Conservation (phyloP, 805 yeast species). For the Ogataea parapolymorpha region DNA sequence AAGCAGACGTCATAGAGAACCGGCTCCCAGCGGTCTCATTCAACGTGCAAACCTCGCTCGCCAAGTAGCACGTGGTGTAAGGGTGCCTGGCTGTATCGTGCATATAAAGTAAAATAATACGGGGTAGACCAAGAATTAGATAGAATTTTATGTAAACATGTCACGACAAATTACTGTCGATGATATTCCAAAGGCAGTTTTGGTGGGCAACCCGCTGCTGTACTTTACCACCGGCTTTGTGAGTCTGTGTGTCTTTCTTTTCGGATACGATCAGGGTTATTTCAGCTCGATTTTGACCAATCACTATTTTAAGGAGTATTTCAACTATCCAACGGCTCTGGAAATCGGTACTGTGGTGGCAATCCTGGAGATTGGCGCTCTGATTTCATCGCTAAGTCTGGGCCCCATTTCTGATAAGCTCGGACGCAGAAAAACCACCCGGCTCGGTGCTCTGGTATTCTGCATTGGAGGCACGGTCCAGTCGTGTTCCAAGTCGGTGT, state of each 20-base stretch:
- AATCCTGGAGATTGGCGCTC: conserved; percentile 83
- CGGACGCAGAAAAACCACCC: conserved; percentile 76
- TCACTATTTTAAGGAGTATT: conserved; percentile 63
- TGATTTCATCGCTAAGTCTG: conserved; percentile 72
- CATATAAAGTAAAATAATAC: neutral
- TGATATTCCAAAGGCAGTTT: conserved; percentile 26
- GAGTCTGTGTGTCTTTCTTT: conserved; percentile 59
- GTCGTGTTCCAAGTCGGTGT: conserved; percentile 53
- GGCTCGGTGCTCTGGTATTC: conserved; percentile 75
- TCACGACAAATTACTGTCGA: conserved; percentile 21
- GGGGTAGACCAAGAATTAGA: conserved; percentile 7
- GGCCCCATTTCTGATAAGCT: conserved; percentile 70
- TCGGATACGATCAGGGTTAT: conserved; percentile 87
- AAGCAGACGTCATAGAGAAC: conserved; percentile 50
- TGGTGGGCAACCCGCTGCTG: conserved; percentile 33
- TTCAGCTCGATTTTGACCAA: conserved; percentile 85
- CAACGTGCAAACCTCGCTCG: conserved; percentile 54
- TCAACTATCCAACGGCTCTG: conserved; percentile 68
- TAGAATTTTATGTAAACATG: conserved; percentile 7
- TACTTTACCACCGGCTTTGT: conserved; percentile 56
- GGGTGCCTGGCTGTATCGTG: conserved; percentile 1
- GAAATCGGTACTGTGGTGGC: conserved; percentile 85
- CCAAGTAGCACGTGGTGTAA: conserved; percentile 6
- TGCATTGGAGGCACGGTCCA: conserved; percentile 78
- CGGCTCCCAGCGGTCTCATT: conserved; percentile 68